Conservation (phyloP, 805 yeast genomes). For the Wickerhamiella vanderwaltii region DNA sequence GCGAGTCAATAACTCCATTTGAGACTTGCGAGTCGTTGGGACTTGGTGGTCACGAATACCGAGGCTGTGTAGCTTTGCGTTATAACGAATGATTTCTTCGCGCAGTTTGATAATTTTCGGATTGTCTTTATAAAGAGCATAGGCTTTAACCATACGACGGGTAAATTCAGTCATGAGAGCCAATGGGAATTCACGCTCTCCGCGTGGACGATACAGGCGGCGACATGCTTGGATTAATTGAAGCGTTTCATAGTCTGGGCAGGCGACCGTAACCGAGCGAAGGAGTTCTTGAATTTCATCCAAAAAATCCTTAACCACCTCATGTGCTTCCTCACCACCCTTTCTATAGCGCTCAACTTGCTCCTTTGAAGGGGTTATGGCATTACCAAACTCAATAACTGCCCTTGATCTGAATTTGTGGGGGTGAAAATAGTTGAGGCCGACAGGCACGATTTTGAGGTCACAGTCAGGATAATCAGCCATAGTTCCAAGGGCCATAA, state of each 20-base stretch:
- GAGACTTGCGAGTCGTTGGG: conserved; percentile 41
- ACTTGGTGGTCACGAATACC: conserved; percentile 66
- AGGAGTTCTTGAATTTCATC: conserved; percentile 61
- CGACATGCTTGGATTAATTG: conserved; percentile 87
- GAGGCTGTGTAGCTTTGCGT: conserved; percentile 47
- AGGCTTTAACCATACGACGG: conserved; percentile 74
- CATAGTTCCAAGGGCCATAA: conserved; percentile 95
- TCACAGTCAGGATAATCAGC: conserved; percentile 60
- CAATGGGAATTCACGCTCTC: conserved; percentile 54
- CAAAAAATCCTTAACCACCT: conserved; percentile 61
- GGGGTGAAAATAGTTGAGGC: conserved; percentile 94
- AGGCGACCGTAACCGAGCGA: conserved; percentile 74
- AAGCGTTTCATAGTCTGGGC: conserved; percentile 79
- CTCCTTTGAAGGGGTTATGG: conserved; percentile 52
- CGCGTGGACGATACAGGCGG: conserved; percentile 55
- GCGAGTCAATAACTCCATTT: conserved; percentile 37
- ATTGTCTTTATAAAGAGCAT: conserved; percentile 56
- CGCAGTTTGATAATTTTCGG: conserved; percentile 53
- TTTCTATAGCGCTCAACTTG: conserved; percentile 52
- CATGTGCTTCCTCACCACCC: conserved; percentile 46
- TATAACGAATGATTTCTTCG: conserved; percentile 55
- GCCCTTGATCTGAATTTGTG: conserved; percentile 93
- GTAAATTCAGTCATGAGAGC: conserved; percentile 84
- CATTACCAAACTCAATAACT: conserved; percentile 86
- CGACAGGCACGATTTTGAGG: conserved; percentile 88